Conservation (phyloP, 2,329 filamentous ascomycete species). For the Trichoderma endophyticum region DNA sequence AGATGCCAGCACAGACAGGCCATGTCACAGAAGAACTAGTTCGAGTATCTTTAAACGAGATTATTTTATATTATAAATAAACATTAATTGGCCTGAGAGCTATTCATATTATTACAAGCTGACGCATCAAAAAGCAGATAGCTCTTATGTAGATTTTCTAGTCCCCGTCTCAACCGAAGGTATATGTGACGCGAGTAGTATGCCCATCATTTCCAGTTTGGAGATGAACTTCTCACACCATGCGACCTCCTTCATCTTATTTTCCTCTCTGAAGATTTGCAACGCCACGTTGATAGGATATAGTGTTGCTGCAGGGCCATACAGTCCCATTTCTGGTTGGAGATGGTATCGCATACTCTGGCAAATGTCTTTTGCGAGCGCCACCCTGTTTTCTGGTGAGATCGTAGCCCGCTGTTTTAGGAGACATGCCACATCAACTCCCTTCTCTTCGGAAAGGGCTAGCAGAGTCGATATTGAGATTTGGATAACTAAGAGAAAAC, state of each 20-base stretch:
- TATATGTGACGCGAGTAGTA: not conserved
- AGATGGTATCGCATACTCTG: not conserved
- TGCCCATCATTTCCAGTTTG: not conserved
- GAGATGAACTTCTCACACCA: not conserved
- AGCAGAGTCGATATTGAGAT: not conserved
- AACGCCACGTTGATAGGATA: not conserved
- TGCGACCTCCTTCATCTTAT: not conserved
- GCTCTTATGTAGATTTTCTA: not conserved
- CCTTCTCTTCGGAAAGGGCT: not conserved
- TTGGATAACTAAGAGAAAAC: not conserved
- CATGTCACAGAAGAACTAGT: not conserved
- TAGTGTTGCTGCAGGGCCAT: not conserved
- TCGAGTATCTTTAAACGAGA: not conserved
- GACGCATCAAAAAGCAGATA: not conserved
- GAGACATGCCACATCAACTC: not conserved
- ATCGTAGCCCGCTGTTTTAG: not conserved
- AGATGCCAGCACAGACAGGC: not conserved
- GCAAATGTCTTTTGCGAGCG: not conserved
- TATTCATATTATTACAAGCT: not conserved
- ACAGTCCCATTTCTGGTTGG: not conserved
- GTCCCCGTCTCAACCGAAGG: not conserved
- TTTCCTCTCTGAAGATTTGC: not conserved
- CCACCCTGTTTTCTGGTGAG: not conserved
- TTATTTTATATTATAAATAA: not conserved
- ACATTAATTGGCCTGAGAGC: not conserved